Percentiles rank a stretch among this genome's conserved stretches.
phyloP scores from a whole-genome alignment of 2,329 filamentous ascomycete genomes.

The Bipolaris zeicola region DNA sequence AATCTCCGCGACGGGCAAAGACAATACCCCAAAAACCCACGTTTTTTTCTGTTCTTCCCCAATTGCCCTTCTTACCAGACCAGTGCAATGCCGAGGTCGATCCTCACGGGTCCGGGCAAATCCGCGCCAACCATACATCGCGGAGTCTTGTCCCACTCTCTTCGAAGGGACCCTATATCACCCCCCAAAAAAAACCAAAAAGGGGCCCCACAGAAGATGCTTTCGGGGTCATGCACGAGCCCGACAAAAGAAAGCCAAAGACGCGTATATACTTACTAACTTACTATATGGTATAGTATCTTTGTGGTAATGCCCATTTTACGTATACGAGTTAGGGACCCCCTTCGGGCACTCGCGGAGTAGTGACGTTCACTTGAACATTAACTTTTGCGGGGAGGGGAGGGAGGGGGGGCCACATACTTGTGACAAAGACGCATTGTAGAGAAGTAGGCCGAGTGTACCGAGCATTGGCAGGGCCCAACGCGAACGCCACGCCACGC shows the following conservation, averaged over 20 bases:
- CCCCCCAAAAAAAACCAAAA: background rate
- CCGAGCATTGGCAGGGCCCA: no score
- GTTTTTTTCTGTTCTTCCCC: background rate
- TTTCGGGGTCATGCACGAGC: slow-evolving; percentile 3
- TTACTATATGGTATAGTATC: background rate
- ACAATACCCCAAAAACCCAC: background rate
- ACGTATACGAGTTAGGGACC: background rate
- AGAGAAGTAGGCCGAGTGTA: background rate
- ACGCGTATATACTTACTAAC: background rate
- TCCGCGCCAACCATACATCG: slow-evolving; percentile 10
- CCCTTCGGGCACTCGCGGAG: background rate
- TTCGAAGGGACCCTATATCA: background rate
- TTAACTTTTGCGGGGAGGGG: background rate
- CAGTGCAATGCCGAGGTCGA: background rate
- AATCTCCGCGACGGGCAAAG: background rate
- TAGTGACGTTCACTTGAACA: background rate
- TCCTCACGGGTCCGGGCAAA: background rate
- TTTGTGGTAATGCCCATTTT: no score
- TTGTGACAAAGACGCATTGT: background rate
- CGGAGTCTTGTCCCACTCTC: background rate
- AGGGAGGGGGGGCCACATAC: no score
- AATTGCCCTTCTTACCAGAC: background rate
- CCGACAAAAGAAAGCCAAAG: slow-evolving; percentile 1
- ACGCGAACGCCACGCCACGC: no score
- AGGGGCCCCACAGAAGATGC: background rate